Evolutionary conservation across 139 green algal species (phyloP).

Genomic region (Zygnema circumcarinatum): DNA sequence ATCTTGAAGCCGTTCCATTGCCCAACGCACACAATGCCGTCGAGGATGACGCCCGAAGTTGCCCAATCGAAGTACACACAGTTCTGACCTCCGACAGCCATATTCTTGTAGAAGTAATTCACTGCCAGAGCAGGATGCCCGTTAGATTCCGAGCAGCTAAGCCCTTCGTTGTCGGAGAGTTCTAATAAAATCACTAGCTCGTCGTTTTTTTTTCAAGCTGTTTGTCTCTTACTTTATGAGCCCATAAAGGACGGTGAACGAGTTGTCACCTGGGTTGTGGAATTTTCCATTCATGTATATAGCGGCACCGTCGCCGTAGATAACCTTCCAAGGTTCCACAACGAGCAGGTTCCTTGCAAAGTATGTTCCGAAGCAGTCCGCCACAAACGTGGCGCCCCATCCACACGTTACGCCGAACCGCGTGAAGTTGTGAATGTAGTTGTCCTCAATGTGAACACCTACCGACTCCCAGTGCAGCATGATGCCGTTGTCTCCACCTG

Average conservation of each 20-base stretch:
- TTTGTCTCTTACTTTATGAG: too few species aligned
- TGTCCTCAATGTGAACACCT: constrained; percentile 31
- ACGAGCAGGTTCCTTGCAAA: constrained; percentile 13
- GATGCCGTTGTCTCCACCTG: constrained; percentile 1
- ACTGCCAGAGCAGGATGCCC: background rate
- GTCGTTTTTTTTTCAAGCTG: too few species aligned
- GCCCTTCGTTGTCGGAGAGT: background rate
- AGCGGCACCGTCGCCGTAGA: background rate
- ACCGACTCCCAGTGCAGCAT: background rate
- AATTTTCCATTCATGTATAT: constrained; percentile 44
- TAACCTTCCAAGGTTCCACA: background rate
- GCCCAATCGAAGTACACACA: constrained; percentile 43
- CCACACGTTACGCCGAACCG: background rate
- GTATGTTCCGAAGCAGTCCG: constrained; percentile 11
- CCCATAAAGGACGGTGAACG: background rate
- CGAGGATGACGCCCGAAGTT: constrained; percentile 14
- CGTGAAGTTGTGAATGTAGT: constrained; percentile 34
- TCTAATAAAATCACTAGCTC: background rate
- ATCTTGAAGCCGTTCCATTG: constrained; percentile 34
- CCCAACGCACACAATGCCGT: constrained; percentile 30
- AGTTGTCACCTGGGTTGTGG: constrained; percentile 19
- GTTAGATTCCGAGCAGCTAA: background rate
- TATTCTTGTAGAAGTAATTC: constrained; percentile 28
- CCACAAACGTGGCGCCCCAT: constrained; percentile 8
- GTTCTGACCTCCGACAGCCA: background rate